Percentiles rank a stretch among this genome's conserved stretches.
These are phyloP conservation scores for Chaetoceros tenuissimus DNA, from an alignment of 108 stramenopile species.

Conservation along the genomic window DNA sequence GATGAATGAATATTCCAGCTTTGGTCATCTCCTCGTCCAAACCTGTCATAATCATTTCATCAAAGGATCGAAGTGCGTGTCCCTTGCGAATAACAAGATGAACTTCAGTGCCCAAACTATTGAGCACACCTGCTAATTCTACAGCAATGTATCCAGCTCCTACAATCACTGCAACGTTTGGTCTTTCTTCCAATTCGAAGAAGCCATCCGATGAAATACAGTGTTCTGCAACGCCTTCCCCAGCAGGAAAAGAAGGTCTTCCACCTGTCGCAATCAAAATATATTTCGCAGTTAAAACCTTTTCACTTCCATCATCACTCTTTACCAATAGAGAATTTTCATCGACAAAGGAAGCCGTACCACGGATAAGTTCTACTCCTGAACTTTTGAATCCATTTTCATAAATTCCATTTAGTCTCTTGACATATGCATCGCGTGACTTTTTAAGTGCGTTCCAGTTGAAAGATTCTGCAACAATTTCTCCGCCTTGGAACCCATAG, in stretches of 20 bases:
- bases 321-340: slow-evolving; percentile 43
- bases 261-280: slow-evolving; percentile 92
- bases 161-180: slow-evolving; percentile 80
- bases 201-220: slow-evolving; percentile 86
- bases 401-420: slow-evolving; percentile 82
- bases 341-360: slow-evolving; percentile 45
- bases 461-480: slow-evolving; percentile 18
- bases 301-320: slow-evolving; percentile 7
- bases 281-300: slow-evolving; percentile 38
- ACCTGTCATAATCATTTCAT: slow-evolving; percentile 61
- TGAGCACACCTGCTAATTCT: slow-evolving; percentile 87
- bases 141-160: slow-evolving; percentile 98
- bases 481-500: slow-evolving; percentile 25
- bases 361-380: slow-evolving; percentile 42
- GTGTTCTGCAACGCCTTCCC: slow-evolving; percentile 64
- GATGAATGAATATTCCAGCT: slow-evolving; percentile 60
- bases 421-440: slow-evolving; percentile 78
- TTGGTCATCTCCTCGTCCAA: slow-evolving; percentile 63
- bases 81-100: slow-evolving; percentile 53
- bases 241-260: slow-evolving; percentile 49
- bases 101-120: slow-evolving; percentile 61
- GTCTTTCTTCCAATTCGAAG: slow-evolving; percentile 84
- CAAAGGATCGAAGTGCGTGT: slow-evolving; percentile 71
- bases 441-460: slow-evolving; percentile 80
- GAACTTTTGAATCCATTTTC: slow-evolving; percentile 44